Evolutionary conservation across 768 basidiomycete species (phyloP).

Genomic region (Hemileccinum impolitum): DNA sequence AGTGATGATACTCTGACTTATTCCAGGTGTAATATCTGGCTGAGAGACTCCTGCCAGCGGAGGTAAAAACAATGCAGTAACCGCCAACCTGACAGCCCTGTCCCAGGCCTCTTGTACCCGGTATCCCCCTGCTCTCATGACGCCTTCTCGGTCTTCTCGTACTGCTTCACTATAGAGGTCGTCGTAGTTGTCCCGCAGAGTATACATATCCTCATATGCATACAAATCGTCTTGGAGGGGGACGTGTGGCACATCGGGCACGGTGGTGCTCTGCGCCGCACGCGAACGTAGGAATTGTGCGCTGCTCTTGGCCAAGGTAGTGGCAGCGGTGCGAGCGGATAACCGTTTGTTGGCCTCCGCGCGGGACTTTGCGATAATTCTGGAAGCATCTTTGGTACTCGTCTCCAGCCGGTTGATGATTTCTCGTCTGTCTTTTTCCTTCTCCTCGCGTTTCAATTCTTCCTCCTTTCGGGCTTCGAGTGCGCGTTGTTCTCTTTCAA

Average conservation of each 20-base stretch:
- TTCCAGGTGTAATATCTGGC: conserved; percentile 1
- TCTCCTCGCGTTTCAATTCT: conserved; percentile 74
- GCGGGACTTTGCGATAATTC: conserved; percentile 66
- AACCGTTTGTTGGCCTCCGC: conserved; percentile 62
- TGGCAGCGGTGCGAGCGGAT: conserved; percentile 48
- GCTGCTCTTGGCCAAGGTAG: conserved; percentile 41
- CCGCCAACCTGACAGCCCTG: conserved; percentile 68
- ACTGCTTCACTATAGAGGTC: conserved; percentile 77
- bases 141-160: conserved; percentile 68
- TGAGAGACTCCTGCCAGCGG: conserved; percentile 39
- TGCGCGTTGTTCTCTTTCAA: conserved; percentile 67
- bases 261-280: conserved; percentile 58
- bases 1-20: conserved; percentile 45
- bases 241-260: conserved; percentile 79
- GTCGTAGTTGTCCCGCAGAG: conserved; percentile 55
- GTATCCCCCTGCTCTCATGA: conserved; percentile 84
- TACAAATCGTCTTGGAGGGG: conserved; percentile 77
- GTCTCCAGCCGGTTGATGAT: conserved; percentile 82
- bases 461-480: conserved; percentile 62
- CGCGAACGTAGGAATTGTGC: conserved; percentile 56
- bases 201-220: conserved; percentile 67
- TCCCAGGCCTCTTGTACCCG: conserved; percentile 82
- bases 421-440: conserved; percentile 65
- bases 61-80: conserved; percentile 66
- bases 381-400: conserved; percentile 65